phyloP scores from a whole-genome alignment of 2,329 filamentous ascomycete species.

The Aspergillus sp. region DNA sequence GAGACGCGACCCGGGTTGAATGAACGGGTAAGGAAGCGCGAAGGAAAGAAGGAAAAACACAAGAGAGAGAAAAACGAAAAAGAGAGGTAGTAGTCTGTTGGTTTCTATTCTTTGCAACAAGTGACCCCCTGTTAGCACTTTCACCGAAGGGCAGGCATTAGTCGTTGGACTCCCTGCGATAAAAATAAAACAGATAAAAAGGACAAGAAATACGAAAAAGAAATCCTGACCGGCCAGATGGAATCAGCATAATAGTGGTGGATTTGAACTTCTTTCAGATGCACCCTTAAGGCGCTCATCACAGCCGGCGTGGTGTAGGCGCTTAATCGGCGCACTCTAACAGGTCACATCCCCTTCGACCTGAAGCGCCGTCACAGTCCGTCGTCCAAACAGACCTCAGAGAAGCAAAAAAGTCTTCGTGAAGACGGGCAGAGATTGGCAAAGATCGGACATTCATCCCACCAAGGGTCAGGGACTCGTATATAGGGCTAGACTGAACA shows the following conservation, averaged over 20 bases:
- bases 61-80: too few relatives aligned
- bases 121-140: slow-evolving; percentile 3
- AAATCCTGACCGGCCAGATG: slow-evolving; percentile 3
- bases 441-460: not conserved
- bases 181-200: slow-evolving; percentile 17
- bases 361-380: not conserved
- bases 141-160: slow-evolving; percentile 6
- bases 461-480: not conserved
- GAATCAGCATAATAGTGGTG: too few relatives aligned
- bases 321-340: slow-evolving; percentile 18
- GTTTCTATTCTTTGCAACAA: slow-evolving; percentile 24
- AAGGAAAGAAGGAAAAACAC: not conserved
- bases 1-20: slow-evolving; percentile 9
- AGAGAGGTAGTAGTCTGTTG: slow-evolving; percentile 2
- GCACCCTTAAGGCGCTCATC: slow-evolving; percentile 17
- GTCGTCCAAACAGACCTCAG: not conserved
- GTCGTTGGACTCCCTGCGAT: slow-evolving; percentile 15
- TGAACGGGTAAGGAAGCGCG: slow-evolving; percentile 10
- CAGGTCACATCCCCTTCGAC: slow-evolving; percentile 2
- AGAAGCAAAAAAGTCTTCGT: not conserved
- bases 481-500: not conserved
- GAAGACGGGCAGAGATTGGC: not conserved
- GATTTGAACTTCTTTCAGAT: not conserved
- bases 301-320: slow-evolving; percentile 24
- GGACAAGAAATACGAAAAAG: slow-evolving; percentile 13